Base-by-base conservation (phyloP, 768 basidiomycete genomes). In the Russula sp. region DNA sequence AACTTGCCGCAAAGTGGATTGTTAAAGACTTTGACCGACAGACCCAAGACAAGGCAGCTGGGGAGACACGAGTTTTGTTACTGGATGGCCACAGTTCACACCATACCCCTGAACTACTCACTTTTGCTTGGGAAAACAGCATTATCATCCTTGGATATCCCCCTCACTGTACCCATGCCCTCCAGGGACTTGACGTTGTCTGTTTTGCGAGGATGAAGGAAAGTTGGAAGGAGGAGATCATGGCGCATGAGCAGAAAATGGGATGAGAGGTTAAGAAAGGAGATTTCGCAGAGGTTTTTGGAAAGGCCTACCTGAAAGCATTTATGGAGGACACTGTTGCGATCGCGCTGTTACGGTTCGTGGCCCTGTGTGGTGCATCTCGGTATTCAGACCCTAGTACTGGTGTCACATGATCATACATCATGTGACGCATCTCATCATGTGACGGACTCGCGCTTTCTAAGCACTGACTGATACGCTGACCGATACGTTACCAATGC, bases 151-250 rank as follows among this genome's bases (percentile, higher is more conserved):
- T 27, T 27, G 22, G 44, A 45, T 6, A 80, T 69, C 79, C 76
- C 13, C 65, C 79, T 22, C 79, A 27, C 22, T 27, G 22, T 27
- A 80, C 77, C 0, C 81, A 82, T 62, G 61, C 71, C 0, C 68
- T 77, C 6, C 78, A 80, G 65, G 77, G 77, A 9, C 75, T 80
- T 22, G 76, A 80, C 68, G 77, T 79, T 22, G 75, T 77, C 2
- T 77, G 76, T 62, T 80, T 80, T 66, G 74, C 71, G 31, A 69
- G 56, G 57, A 73, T 80, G 74, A 80, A 80, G 67, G 57, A 44
- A 5, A 9, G 18, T n/a, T 71, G 67, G 61, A 22, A 34, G 6
- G 32, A 16, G 18, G 66, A 60, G 16, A 32, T 67, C 9, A 34
- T 59, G 22, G 4, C 2, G 11, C 65, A 63, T 27, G 60, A 72